Base-by-base conservation (phyloP, 768 basidiomycete species). In the Tubosaeta sp. region DNA sequence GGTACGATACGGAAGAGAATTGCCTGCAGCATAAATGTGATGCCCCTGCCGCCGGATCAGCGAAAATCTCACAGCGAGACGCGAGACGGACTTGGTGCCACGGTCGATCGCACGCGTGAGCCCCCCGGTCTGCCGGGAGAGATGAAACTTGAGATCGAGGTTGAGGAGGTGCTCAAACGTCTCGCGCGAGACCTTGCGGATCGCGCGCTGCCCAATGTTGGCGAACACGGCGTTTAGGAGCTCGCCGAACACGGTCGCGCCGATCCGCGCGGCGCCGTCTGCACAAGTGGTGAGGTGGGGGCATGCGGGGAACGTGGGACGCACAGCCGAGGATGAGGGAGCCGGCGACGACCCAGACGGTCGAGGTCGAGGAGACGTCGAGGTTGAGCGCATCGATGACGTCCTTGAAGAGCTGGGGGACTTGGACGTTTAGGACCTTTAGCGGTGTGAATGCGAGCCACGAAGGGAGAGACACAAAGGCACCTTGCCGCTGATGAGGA, bases 151-250 rank as follows among this genome's bases (percentile, higher is more conserved):
- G 67, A 97, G 78, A 61, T 96, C 90, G 59, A 98, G 79, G 64
- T 90, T 81, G 54, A 99, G 77, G 13, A 99, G 71, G 63, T 99
- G 96, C 52, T 90, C 86, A 55, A 99, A 99, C 0, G 95, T 97
- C 59, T 94, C 87, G n/a, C 89, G 76, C 2, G 96, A 94, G 41
- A 98, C 94, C 65, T 90, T 89, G 38, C 96, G 86, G 47, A 99
- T 89, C 1, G 95, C 94, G 18, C 83, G 81, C 63, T 99, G 96
- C 3, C 95, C 91, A 50, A 98, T 94, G 44, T 88, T 90, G 47
- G 96, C 96, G 54, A 98, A 98, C 6, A 97, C 84, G 0, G 95
- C 94, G 58, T 98, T 99, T 31, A 98, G 72, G 2, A 98, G 75
- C 69, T 99, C 96, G 12, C 85, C 84, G 56, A 91, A 96, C 9